Evolutionary conservation across 192 early-diverging fungal genomes (phyloP), one percentile per base, ranked within the genome.

Genomic region (Backusella mclennaniae): DNA sequence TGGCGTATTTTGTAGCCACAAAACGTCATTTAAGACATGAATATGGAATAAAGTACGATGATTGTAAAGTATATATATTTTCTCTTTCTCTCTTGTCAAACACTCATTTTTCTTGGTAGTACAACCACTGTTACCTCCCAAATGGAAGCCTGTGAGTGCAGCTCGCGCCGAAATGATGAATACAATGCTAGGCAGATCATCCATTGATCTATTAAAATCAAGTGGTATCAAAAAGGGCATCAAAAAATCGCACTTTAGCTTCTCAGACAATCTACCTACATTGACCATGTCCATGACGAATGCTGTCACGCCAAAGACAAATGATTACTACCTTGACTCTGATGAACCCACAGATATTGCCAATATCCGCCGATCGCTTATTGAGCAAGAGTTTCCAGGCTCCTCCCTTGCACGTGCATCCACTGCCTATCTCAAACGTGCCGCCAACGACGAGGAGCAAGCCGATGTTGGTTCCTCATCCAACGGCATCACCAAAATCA

Each of bases 21-120:
- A 89, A 89, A 74, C 89, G 87, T 79, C 88, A 90, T 75, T 76
- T 94, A 12, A 76, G 93, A 23, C 84, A 84, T 53, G 93, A 94
- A 83, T 85, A 87, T 75, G 91, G 89, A 8, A 75, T 71, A 46
- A 80, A 87, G 41, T 86, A 85, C 74, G 74, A 78, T 73, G 91
- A 91, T 76, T 80, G 80, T 81, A 77, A 63, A 71, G 69, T 23
- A 63, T 33, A 33, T 31, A 0, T 46, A 11, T 38, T 21, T 23
- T 23, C 1, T 56, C 9, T 53, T 9, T 8, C 11, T 26, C 8
- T 56, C 4, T n/a, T 38, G 41, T 66, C 4, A 38, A 39, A n/a
- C 1, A 36, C 68, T 42, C 23, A 41, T 9, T 53, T 53, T n/a
- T 7, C n/a, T 53, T 21, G n/a, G 21, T 53, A 53, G 52, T 53